Conservation (phyloP, 2,329 filamentous ascomycete genomes). For the Diaporthe sp. region DNA sequence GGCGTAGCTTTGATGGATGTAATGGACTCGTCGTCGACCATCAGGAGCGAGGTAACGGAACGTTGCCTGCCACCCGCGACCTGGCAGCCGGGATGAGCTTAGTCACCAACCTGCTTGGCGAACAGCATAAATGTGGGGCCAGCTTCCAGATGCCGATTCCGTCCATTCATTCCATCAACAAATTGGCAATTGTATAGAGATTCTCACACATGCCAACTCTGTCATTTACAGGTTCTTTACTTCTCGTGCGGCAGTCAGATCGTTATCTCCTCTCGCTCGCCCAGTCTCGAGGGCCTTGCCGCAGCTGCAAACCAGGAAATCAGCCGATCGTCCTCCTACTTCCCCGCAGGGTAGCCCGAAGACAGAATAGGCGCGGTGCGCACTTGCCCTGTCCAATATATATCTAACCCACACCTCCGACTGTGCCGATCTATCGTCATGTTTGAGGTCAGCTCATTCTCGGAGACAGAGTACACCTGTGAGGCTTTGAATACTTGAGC, state of each 20-base stretch:
- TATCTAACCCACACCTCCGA: not conserved
- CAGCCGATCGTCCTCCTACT: slow-evolving; percentile 3
- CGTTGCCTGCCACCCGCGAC: slow-evolving; percentile 25
- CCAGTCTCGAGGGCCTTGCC: not conserved
- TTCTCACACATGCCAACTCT: not conserved
- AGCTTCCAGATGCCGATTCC: slow-evolving; percentile 12
- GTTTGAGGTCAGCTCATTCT: slow-evolving; percentile 39
- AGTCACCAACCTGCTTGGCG: not conserved
- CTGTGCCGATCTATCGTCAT: slow-evolving; percentile 26
- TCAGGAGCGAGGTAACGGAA: not conserved
- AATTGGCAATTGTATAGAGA: not conserved
- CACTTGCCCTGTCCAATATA: not conserved
- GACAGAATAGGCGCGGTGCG: not conserved
- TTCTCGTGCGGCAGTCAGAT: no score
- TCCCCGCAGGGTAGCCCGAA: slow-evolving; percentile 18
- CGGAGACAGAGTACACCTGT: no score
- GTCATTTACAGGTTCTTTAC: not conserved
- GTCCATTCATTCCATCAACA: not conserved
- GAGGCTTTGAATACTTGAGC: not conserved
- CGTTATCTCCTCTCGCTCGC: not conserved
- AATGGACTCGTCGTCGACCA: slow-evolving; percentile 18
- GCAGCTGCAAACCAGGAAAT: not conserved
- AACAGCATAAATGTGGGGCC: not conserved
- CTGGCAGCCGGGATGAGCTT: slow-evolving; percentile 2
- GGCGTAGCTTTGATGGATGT: slow-evolving; percentile 8